These are phyloP conservation scores for Allomyces macrogynus DNA, from an alignment of 192 early-diverging fungal genomes.

Conservation along the genomic window DNA sequence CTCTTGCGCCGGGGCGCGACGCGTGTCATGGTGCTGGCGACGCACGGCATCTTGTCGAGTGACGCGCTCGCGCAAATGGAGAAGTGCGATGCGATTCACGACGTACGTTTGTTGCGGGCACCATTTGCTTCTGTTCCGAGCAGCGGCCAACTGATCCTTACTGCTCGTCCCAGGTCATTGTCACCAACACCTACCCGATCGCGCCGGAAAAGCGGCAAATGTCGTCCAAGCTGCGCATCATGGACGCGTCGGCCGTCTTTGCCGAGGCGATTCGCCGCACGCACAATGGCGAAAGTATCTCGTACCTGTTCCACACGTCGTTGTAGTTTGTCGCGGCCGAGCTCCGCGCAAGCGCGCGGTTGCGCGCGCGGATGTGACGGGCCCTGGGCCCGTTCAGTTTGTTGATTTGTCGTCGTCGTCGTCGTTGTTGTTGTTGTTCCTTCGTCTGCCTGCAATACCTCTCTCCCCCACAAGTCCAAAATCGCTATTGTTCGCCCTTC, in stretches of 20 bases:
- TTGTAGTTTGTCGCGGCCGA: constrained; percentile 5
- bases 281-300: constrained; percentile 86
- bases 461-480: too few species aligned
- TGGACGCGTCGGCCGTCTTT: constrained; percentile 75
- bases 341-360: too few species aligned
- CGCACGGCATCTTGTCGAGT: constrained; percentile 84
- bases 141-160: not conserved
- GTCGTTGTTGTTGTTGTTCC: too few species aligned
- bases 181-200: constrained; percentile 81
- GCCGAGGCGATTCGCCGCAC: constrained; percentile 83
- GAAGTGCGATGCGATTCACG: constrained; percentile 53
- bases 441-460: too few species aligned
- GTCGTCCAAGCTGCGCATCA: constrained; percentile 56
- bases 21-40: constrained; percentile 78
- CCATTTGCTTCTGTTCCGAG: constrained; percentile 10
- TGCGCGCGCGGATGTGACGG: too few species aligned
- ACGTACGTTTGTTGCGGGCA: too few species aligned
- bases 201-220: constrained; percentile 41
- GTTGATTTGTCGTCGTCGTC: too few species aligned
- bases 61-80: constrained; percentile 70
- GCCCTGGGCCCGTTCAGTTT: too few species aligned
- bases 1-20: constrained; percentile 61
- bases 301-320: constrained; percentile 55
- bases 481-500: too few species aligned
- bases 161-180: constrained; percentile 30